A percentile compares a stretch with the other conserved stretches of the same genome.
phyloP scores from a whole-genome alignment of 805 yeast species.

The Kuraishia hungarica region DNA sequence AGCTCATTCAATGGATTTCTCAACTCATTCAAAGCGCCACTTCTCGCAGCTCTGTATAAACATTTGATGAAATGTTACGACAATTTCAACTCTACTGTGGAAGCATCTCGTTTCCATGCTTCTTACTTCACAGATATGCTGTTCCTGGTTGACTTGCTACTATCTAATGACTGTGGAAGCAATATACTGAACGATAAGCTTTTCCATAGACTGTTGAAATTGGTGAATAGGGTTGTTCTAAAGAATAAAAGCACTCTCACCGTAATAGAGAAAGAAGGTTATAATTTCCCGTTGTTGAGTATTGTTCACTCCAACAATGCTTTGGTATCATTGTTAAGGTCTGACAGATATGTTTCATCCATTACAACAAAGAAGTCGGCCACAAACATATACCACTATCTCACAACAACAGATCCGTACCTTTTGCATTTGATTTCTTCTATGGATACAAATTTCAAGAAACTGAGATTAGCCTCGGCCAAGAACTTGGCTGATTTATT shows the following conservation, averaged over 20 bases:
- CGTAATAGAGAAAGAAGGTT: conserved; percentile 7
- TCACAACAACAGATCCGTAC: conserved; percentile 13
- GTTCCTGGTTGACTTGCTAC: conserved; percentile 18
- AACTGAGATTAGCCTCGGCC: conserved; percentile 18
- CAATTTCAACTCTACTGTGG: conserved; percentile 22
- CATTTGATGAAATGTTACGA: conserved; percentile 23
- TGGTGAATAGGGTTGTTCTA: conserved; percentile 16
- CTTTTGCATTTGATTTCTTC: conserved; percentile 10
- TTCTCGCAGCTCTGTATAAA: conserved; percentile 21
- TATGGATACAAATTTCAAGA: conserved; percentile 20
- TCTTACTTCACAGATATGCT: conserved; percentile 23
- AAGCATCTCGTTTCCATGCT: conserved; percentile 20
- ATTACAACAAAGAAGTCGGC: conserved; percentile 16
- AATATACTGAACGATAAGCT: conserved; percentile 20
- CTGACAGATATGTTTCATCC: conserved; percentile 19
- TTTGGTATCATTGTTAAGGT: conserved; percentile 18
- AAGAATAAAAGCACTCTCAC: conserved; percentile 8
- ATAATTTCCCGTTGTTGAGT: conserved; percentile 21
- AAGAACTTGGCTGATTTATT: conserved; percentile 23
- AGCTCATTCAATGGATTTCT: conserved; percentile 25
- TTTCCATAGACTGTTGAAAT: conserved; percentile 19
- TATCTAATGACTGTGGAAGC: conserved; percentile 17
- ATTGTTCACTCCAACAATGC: conserved; percentile 20
- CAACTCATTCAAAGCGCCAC: conserved; percentile 18
- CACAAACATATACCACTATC: conserved; percentile 12